Conservation (phyloP, 2,329 filamentous ascomycete species). For the Ophiostoma angusticollis region DNA sequence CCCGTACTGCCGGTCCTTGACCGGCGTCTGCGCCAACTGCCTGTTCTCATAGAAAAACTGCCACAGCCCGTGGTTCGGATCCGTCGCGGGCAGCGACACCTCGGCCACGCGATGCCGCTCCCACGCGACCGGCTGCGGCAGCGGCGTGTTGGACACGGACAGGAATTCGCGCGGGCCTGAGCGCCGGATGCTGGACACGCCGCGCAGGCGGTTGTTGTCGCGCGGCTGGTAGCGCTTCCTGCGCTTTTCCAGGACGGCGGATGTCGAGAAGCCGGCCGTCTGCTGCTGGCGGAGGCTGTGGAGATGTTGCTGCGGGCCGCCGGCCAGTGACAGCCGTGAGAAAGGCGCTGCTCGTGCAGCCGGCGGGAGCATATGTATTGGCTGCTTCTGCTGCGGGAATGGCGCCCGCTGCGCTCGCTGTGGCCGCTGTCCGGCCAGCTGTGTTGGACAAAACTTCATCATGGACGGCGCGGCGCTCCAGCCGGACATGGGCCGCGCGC, state of each 20-base stretch:
- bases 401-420: neutral
- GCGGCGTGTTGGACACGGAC: conserved; percentile 55
- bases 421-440: conserved; percentile 1
- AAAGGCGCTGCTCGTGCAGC: no score
- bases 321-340: no score
- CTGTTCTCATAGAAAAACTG: conserved; percentile 74
- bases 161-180: conserved; percentile 65
- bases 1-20: conserved; percentile 59
- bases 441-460: conserved; percentile 1
- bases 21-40: conserved; percentile 55
- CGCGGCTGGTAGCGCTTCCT: conserved; percentile 34
- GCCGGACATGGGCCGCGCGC: neutral
- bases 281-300: conserved; percentile 2
- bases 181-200: conserved; percentile 66
- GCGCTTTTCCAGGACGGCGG: conserved; percentile 34
- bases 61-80: conserved; percentile 77
- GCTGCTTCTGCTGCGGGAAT: neutral
- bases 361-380: no score
- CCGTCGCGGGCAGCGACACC: conserved; percentile 44
- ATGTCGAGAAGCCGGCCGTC: conserved; percentile 38
- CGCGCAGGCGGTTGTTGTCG: conserved; percentile 70
- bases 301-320: neutral
- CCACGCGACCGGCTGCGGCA: conserved; percentile 54
- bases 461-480: neutral
- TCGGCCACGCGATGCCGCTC: conserved; percentile 23